These are phyloP conservation scores for Phalaenopsis hybrid DNA, from an alignment of 116 monocot genomes.

Conservation along the genomic window DNA sequence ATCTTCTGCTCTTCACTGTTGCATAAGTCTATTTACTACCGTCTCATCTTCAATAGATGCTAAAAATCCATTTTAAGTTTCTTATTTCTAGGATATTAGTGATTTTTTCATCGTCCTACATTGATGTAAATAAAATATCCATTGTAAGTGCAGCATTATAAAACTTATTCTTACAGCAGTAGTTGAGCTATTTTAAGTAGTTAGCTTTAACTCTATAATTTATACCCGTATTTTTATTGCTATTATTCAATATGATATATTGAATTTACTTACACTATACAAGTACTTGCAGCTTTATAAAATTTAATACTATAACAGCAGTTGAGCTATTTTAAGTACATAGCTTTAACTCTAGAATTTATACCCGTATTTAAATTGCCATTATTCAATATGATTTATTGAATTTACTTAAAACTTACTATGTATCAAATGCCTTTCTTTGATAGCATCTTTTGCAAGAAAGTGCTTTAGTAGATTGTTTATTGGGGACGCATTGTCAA, in stretches of 20 bases:
- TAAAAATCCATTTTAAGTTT: neutral
- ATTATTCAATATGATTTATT: too few species aligned
- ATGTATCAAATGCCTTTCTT: neutral
- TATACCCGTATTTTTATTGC: neutral
- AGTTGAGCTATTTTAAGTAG: neutral
- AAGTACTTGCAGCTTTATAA: too few species aligned
- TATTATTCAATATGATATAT: neutral
- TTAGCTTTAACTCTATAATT: neutral
- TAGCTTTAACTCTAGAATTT: too few species aligned
- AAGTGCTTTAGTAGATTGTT: neutral
- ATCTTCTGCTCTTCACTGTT: too few species aligned
- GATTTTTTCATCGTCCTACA: too few species aligned
- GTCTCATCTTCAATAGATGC: too few species aligned
- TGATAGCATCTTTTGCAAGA: neutral
- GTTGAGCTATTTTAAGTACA: too few species aligned
- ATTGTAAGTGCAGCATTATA: too few species aligned
- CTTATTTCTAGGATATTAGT: neutral
- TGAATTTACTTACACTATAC: neutral
- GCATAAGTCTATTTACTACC: too few species aligned
- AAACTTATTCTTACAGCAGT: neutral
- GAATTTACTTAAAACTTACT: neutral
- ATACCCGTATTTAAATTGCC: too few species aligned
- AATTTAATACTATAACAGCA: too few species aligned
- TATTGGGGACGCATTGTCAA: neutral
- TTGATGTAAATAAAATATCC: too few species aligned